phyloP scores from a whole-genome alignment of 129 eudicot genomes.

The Heracleum sosnowskyi region DNA sequence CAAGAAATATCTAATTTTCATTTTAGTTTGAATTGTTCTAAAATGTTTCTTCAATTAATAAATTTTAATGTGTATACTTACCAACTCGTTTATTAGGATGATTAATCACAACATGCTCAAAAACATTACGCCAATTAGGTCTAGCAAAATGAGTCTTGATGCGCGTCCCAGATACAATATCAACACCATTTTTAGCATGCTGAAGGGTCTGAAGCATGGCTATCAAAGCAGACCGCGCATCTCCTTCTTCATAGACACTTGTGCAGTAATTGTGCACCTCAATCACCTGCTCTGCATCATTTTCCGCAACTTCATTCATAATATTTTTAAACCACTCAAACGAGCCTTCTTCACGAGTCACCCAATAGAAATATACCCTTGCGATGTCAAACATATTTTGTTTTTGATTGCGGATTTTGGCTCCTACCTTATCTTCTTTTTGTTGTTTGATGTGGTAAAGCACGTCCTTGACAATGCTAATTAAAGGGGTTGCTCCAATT shows the following conservation, averaged over 20 bases:
- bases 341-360: conserved; percentile 58
- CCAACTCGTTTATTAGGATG: conserved; percentile 39
- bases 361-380: conserved; percentile 61
- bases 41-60: no score
- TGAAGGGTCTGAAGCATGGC: conserved; percentile 49
- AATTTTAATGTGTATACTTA: conserved; percentile 17
- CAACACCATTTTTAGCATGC: conserved; percentile 65
- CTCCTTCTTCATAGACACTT: conserved; percentile 80
- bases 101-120: conserved; percentile 36
- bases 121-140: conserved; percentile 49
- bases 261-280: conserved; percentile 85
- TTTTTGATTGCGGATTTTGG: conserved; percentile 1
- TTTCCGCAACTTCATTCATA: conserved; percentile 64
- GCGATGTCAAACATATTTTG: conserved; percentile 15
- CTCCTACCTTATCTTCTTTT: conserved; percentile 22
- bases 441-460: conserved; percentile 46
- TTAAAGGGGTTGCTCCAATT: conserved; percentile 63
- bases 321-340: conserved; percentile 66
- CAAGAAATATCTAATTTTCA: no score
- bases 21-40: no score
- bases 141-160: conserved; percentile 54
- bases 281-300: conserved; percentile 33
- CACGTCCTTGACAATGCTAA: conserved; percentile 56
- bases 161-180: conserved; percentile 64
- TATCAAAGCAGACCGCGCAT: conserved; percentile 61